These are phyloP conservation scores for Neophaeococcomyces mojaviensis DNA, from an alignment of 2,329 filamentous ascomycete genomes.

Conservation along the genomic window DNA sequence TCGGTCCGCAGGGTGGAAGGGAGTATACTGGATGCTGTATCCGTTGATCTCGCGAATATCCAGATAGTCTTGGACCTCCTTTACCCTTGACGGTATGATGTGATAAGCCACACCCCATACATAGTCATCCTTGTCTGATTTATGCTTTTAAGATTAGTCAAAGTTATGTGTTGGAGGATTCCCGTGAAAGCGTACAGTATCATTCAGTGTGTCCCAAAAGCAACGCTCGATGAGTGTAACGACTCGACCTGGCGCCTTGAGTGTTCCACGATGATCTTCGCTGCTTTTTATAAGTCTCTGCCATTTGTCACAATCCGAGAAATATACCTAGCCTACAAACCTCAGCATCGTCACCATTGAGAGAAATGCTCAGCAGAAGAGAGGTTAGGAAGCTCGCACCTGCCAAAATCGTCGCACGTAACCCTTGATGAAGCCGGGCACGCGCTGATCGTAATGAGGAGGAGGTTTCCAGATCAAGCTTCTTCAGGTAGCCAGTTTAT, in stretches of 20 bases:
- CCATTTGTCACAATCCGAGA: neutral
- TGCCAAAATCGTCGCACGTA: conserved; percentile 98
- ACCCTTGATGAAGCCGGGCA: conserved; percentile 84
- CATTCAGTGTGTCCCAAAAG: conserved; percentile 69
- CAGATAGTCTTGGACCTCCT: conserved; percentile 79
- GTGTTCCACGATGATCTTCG: conserved; percentile 90
- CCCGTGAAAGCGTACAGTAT: conserved; percentile 44
- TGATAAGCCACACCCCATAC: conserved; percentile 95
- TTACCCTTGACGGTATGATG: conserved; percentile 63
- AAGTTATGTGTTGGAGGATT: conserved; percentile 3
- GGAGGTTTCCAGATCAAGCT: conserved; percentile 98
- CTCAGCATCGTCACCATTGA: conserved; percentile 5
- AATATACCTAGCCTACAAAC: conserved; percentile 22
- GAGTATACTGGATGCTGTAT: conserved; percentile 85
- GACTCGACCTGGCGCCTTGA: conserved; percentile 77
- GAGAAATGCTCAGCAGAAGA: conserved; percentile 3
- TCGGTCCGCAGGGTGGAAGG: conserved; percentile 59
- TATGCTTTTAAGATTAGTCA: conserved; percentile 13
- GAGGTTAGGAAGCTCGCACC: conserved; percentile 48
- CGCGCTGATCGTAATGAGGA: conserved; percentile 77
- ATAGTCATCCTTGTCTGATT: conserved; percentile 23
- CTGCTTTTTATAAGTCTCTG: conserved; percentile 40
- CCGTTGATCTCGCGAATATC: conserved; percentile 97
- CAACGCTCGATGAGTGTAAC: conserved; percentile 81
- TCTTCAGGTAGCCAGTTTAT: conserved; percentile 40